These are phyloP conservation scores for Cercospora canescens DNA, from an alignment of 2,329 filamentous ascomycete genomes.

Conservation along the genomic window DNA sequence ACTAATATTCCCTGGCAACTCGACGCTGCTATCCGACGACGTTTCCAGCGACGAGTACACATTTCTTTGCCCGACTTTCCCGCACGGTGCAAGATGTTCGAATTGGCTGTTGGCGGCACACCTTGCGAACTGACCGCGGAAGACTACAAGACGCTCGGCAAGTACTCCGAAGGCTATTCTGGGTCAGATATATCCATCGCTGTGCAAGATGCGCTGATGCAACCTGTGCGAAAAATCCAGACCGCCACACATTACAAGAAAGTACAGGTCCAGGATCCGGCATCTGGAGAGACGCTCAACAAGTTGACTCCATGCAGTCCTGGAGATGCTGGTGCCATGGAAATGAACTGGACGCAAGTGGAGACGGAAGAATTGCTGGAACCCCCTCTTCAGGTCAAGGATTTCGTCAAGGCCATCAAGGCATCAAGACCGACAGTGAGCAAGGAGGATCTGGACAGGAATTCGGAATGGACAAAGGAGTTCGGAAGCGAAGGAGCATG, in stretches of 20 bases:
- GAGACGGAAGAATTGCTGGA: constrained; percentile 82
- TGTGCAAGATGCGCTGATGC: constrained; percentile 95
- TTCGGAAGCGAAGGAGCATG: constrained; percentile 84
- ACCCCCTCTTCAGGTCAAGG: constrained; percentile 81
- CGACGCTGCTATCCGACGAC: constrained; percentile 89
- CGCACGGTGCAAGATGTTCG: constrained; percentile 92
- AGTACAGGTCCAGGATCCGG: constrained; percentile 63
- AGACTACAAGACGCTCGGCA: constrained; percentile 78
- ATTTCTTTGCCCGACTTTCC: constrained; percentile 87
- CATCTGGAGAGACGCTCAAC: constrained; percentile 28
- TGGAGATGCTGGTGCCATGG: constrained; percentile 78
- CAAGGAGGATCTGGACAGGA: constrained; percentile 76
- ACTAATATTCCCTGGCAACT: constrained; percentile 99
- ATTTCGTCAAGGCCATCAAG: constrained; percentile 91
- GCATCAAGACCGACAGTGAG: constrained; percentile 88
- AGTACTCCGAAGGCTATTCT: constrained; percentile 88
- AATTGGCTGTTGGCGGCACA: constrained; percentile 88
- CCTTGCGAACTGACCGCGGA: constrained; percentile 76
- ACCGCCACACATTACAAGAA: constrained; percentile 97
- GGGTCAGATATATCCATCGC: constrained; percentile 95
- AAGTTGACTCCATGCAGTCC: constrained; percentile 91
- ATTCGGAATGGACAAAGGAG: constrained; percentile 91
- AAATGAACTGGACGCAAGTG: constrained; percentile 92
- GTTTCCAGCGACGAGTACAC: constrained; percentile 94
- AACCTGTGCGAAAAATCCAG: constrained; percentile 93